These are phyloP conservation scores for Rhododendron griersonianum DNA, from an alignment of 148 eudicot species.

Conservation along the genomic window DNA sequence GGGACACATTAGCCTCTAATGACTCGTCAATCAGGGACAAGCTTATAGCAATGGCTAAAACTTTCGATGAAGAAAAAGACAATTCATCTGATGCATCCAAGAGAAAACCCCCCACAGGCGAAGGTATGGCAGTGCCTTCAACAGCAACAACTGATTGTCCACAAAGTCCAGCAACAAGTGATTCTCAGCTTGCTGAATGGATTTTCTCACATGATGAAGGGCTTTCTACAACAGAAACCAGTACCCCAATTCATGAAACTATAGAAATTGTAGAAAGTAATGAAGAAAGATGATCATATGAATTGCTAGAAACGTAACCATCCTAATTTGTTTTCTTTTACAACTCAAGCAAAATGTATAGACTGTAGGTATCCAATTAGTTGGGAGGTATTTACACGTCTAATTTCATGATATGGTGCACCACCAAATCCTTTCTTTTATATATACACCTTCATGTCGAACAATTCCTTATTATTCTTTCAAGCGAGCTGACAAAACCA, in stretches of 20 bases:
- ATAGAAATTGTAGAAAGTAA: not conserved
- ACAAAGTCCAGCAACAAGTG: constrained; percentile 20
- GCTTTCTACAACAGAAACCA: constrained; percentile 17
- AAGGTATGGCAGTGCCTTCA: not conserved
- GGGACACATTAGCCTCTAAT: constrained; percentile 19
- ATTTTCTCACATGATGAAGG: constrained; percentile 19
- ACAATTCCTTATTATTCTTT: not conserved
- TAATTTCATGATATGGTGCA: not conserved
- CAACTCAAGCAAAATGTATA: not conserved
- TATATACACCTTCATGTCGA: not conserved
- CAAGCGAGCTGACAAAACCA: not conserved
- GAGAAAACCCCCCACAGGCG: not conserved
- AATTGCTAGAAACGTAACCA: not conserved
- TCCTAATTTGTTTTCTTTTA: not conserved
- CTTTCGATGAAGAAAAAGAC: constrained; percentile 22
- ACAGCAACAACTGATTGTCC: not conserved
- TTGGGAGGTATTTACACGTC: not conserved
- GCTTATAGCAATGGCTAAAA: constrained; percentile 16
- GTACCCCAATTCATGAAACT: constrained; percentile 15
- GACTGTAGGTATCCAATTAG: not conserved
- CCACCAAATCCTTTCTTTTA: not conserved
- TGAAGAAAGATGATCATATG: not conserved
- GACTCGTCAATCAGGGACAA: constrained; percentile 21
- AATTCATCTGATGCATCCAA: constrained; percentile 6
- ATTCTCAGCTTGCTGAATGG: constrained; percentile 3